Evolutionary conservation across 805 yeast species (phyloP).

Genomic region (Suhomyces vadensis): DNA sequence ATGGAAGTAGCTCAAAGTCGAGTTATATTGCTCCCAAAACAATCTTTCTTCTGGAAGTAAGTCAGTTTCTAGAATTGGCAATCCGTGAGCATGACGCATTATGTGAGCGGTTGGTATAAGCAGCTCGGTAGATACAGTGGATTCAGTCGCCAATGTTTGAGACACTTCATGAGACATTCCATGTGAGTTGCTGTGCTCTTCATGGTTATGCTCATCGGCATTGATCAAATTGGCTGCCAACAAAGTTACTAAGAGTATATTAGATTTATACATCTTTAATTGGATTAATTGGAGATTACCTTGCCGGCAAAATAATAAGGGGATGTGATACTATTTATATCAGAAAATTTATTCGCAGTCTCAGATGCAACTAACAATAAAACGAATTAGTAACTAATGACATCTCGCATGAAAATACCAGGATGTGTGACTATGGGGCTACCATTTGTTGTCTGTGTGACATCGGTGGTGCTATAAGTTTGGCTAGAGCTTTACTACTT

Average conservation of each 20-base stretch:
- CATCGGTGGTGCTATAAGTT: too few species aligned
- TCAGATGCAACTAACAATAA: not conserved
- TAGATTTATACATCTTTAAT: not conserved
- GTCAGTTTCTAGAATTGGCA: conserved; percentile 68
- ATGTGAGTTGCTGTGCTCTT: not conserved
- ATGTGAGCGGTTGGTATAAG: conserved; percentile 31
- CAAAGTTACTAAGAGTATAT: not conserved
- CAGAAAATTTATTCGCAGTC: not conserved
- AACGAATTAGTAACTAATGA: not conserved
- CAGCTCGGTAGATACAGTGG: conserved; percentile 1
- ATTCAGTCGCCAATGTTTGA: not conserved
- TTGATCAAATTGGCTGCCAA: not conserved
- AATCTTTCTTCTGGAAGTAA: conserved; percentile 69
- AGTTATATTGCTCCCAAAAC: conserved; percentile 78
- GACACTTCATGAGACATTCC: not conserved
- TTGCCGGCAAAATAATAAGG: not conserved
- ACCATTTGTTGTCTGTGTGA: too few species aligned
- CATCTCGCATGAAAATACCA: not conserved
- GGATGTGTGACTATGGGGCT: not conserved
- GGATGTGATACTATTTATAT: not conserved
- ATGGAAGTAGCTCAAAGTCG: conserved; percentile 67
- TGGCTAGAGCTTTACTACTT: too few species aligned
- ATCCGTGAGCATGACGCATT: conserved; percentile 57
- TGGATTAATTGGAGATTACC: not conserved
- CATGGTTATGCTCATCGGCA: not conserved